These are phyloP conservation scores for Millerozyma miso DNA, from an alignment of 805 yeast genomes.

Conservation along the genomic window DNA sequence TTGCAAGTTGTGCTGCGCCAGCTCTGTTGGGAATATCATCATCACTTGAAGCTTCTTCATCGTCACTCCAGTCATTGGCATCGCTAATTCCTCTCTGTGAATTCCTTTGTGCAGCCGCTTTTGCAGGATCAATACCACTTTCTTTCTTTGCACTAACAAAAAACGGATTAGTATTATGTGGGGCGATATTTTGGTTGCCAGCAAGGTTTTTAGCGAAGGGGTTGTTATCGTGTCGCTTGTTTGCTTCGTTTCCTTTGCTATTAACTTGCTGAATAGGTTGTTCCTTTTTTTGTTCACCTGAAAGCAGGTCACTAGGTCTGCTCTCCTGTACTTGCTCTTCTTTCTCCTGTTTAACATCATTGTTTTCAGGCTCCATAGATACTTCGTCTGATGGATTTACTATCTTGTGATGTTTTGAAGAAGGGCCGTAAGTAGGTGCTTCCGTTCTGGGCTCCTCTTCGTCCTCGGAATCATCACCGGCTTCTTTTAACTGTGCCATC, in stretches of 20 bases:
- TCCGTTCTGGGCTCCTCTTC: slow-evolving; percentile 27
- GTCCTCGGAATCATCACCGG: slow-evolving; percentile 17
- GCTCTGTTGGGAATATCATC: slow-evolving; percentile 47
- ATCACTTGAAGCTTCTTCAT: slow-evolving; percentile 38
- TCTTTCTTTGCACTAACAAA: slow-evolving; percentile 43
- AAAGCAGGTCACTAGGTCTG: too few species aligned
- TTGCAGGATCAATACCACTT: slow-evolving; percentile 45
- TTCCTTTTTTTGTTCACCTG: background rate
- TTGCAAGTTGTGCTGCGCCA: slow-evolving; percentile 56
- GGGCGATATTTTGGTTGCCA: slow-evolving; percentile 5
- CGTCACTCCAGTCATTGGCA: slow-evolving; percentile 47
- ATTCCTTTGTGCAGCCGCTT: slow-evolving; percentile 66
- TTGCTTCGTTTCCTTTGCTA: slow-evolving; percentile 3
- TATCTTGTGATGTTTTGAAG: too few species aligned
- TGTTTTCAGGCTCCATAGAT: too few species aligned
- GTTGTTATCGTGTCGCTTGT: slow-evolving; percentile 37
- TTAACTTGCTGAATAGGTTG: too few species aligned
- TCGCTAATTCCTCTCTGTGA: slow-evolving; percentile 58
- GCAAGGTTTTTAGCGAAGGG: slow-evolving; percentile 46
- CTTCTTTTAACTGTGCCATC: slow-evolving; percentile 48
- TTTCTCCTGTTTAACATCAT: background rate
- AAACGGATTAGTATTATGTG: slow-evolving; percentile 48
- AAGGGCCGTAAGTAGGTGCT: slow-evolving; percentile 20
- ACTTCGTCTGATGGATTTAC: background rate
- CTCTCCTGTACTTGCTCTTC: background rate